Conservation (phyloP, 2,329 filamentous ascomycete species). For the Gremmenia infestans region DNA sequence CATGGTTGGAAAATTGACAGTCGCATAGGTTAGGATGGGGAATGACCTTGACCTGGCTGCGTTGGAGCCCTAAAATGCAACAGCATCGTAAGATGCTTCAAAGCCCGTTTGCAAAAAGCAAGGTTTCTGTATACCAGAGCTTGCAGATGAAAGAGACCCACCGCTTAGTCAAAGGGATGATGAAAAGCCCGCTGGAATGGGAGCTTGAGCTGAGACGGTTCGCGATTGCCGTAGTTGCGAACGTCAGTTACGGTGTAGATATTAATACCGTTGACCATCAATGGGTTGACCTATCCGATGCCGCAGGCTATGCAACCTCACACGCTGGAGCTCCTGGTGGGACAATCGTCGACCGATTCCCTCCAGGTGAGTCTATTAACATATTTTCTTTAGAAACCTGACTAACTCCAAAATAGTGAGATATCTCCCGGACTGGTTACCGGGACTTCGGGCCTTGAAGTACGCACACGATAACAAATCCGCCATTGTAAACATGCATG, state of each 20-base stretch:
- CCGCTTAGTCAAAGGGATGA: conserved; percentile 29
- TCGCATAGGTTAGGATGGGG: conserved; percentile 33
- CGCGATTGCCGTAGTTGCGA: not conserved
- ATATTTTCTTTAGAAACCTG: no score
- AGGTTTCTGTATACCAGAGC: conserved; percentile 26
- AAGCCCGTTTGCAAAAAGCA: conserved; percentile 36
- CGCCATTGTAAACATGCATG: no score
- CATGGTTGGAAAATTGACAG: not conserved
- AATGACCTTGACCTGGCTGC: conserved; percentile 39
- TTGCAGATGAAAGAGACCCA: conserved; percentile 29
- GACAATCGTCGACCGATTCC: no score
- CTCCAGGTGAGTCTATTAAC: no score
- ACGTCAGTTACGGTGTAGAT: not conserved
- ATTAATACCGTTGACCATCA: not conserved
- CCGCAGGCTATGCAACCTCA: no score
- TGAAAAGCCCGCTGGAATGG: conserved; percentile 32
- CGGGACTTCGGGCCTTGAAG: no score
- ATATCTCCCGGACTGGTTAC: no score
- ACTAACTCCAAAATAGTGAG: no score
- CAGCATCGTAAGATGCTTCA: conserved; percentile 41
- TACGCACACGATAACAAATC: no score
- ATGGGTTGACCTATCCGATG: no score
- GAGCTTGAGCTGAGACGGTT: conserved; percentile 27
- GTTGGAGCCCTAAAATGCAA: conserved; percentile 35
- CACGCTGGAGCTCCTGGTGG: no score